phyloP scores from a whole-genome alignment of 2,329 filamentous ascomycete genomes.

The Delphinella strobiligena region DNA sequence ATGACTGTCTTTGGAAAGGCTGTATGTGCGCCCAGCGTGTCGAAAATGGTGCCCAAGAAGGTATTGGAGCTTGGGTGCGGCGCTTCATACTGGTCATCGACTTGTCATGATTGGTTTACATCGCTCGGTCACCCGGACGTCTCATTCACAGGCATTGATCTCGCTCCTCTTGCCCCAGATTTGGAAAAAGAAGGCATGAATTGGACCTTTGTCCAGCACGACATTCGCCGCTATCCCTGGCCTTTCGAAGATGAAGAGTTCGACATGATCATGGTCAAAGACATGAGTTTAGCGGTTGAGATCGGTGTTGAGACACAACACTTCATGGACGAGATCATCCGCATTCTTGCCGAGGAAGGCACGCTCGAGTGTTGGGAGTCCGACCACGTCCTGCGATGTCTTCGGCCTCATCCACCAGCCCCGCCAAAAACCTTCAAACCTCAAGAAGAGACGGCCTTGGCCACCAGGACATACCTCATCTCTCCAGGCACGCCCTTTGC shows the following conservation, averaged over 20 bases:
- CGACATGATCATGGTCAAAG: slow-evolving; percentile 81
- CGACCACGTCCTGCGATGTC: slow-evolving; percentile 70
- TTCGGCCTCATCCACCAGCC: slow-evolving; percentile 61
- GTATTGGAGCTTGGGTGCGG: slow-evolving; percentile 84
- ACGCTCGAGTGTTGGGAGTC: slow-evolving; percentile 82
- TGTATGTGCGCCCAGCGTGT: slow-evolving; percentile 58
- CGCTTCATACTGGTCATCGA: slow-evolving; percentile 77
- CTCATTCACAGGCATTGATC: slow-evolving; percentile 71
- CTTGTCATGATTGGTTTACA: slow-evolving; percentile 71
- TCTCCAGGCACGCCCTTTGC: slow-evolving; percentile 73
- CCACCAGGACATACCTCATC: slow-evolving; percentile 70
- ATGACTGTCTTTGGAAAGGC: slow-evolving; percentile 72
- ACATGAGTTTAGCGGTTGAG: slow-evolving; percentile 58
- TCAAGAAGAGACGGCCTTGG: slow-evolving; percentile 51
- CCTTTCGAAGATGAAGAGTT: slow-evolving; percentile 73
- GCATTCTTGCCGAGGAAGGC: slow-evolving; percentile 66
- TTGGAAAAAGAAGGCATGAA: slow-evolving; percentile 61
- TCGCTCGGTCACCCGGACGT: slow-evolving; percentile 53
- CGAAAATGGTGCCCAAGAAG: slow-evolving; percentile 56
- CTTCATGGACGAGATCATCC: slow-evolving; percentile 61
- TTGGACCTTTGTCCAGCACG: slow-evolving; percentile 82
- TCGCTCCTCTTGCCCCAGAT: slow-evolving; percentile 59
- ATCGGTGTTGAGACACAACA: slow-evolving; percentile 41
- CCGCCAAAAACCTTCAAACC: slow-evolving; percentile 42
- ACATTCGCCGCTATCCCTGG: slow-evolving; percentile 61